phyloP scores from a whole-genome alignment of 495 filamentous ascomycete genomes.

The Podospora sp. region DNA sequence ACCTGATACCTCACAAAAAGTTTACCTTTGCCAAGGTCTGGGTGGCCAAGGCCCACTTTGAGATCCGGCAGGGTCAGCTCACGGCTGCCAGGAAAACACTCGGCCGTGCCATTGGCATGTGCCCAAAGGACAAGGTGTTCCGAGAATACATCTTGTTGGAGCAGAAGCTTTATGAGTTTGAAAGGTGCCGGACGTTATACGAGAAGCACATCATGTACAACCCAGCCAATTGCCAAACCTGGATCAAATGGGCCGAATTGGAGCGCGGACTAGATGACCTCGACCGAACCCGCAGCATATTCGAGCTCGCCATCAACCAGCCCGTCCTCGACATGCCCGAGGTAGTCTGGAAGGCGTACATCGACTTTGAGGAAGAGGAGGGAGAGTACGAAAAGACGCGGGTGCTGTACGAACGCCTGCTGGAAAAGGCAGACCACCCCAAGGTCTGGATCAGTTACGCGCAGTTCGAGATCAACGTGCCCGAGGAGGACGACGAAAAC shows the following conservation, averaged over 20 bases:
- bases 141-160: conserved; percentile 91
- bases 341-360: conserved; percentile 94
- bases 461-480: conserved; percentile 91
- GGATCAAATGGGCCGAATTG: conserved; percentile 93
- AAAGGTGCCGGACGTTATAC: conserved; percentile 85
- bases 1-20: conserved; percentile 89
- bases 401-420: conserved; percentile 84
- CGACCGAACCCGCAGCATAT: conserved; percentile 86
- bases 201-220: conserved; percentile 94
- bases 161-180: conserved; percentile 88
- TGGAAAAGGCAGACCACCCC: conserved; percentile 93
- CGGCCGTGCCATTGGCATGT: conserved; percentile 88
- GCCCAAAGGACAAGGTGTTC: conserved; percentile 94
- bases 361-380: conserved; percentile 96
- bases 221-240: conserved; percentile 82
- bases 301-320: conserved; percentile 85
- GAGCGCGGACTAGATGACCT: conserved; percentile 88
- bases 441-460: conserved; percentile 99
- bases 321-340: conserved; percentile 95
- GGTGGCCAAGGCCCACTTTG: conserved; percentile 91
- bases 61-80: conserved; percentile 83
- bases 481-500: conserved; percentile 57
- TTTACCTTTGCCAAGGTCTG: conserved; percentile 98
- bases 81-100: conserved; percentile 80
- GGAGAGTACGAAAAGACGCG: conserved; percentile 83